Conservation (phyloP, 1,284 basidiomycete species). For the Thecaphora frezii region DNA sequence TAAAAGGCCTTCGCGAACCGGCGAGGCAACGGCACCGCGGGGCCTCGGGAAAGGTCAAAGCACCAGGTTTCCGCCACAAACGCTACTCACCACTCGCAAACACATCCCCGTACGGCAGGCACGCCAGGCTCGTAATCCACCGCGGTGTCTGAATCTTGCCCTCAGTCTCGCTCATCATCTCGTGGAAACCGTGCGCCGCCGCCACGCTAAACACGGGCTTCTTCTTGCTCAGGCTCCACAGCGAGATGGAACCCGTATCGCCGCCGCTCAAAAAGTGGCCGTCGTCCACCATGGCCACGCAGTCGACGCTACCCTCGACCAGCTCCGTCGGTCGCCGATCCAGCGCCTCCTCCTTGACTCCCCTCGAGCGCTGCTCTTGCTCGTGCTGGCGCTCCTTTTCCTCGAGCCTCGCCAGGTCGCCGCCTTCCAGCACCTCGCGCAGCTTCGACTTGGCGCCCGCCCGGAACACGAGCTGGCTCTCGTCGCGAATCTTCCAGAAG, state of each 20-base stretch:
- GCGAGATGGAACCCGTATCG: constrained; percentile 80
- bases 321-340: constrained; percentile 12
- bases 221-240: constrained; percentile 94
- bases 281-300: constrained; percentile 91
- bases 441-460: constrained; percentile 74
- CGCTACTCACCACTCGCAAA: constrained; percentile 87
- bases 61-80: constrained; percentile 73
- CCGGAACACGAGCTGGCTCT: constrained; percentile 91
- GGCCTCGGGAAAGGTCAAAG: neutral
- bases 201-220: constrained; percentile 85
- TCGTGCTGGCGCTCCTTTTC: constrained; percentile 59
- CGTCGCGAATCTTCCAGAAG: constrained; percentile 96
- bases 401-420: constrained; percentile 65
- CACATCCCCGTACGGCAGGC: constrained; percentile 83
- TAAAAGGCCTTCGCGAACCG: too few species aligned
- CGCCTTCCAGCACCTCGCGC: constrained; percentile 78
- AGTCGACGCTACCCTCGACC: constrained; percentile 88
- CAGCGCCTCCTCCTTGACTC: constrained; percentile 30
- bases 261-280: constrained; percentile 88
- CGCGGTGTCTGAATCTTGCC: constrained; percentile 76
- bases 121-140: constrained; percentile 84
- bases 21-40: too few species aligned
- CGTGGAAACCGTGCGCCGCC: constrained; percentile 82
- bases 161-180: constrained; percentile 67
- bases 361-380: constrained; percentile 49